phyloP scores from a whole-genome alignment of 2,329 filamentous ascomycete genomes.

The Xenoacremonium recifei region DNA sequence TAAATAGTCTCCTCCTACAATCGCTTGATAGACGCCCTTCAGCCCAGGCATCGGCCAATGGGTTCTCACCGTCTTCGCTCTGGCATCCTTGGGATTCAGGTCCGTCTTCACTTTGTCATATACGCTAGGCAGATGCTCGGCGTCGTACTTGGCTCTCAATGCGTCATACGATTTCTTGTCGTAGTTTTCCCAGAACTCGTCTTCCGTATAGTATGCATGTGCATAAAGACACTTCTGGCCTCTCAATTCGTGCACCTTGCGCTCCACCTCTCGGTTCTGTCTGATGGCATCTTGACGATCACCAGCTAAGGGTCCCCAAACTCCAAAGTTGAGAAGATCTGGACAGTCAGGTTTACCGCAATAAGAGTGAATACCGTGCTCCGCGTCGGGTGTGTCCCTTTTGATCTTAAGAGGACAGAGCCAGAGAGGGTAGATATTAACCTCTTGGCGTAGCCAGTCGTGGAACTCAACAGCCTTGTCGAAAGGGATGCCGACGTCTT shows the following conservation, averaged over 20 bases:
- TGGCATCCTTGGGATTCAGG: conserved; percentile 32
- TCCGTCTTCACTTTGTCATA: conserved; percentile 66
- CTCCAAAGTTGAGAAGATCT: conserved; percentile 59
- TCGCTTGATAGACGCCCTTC: conserved; percentile 45
- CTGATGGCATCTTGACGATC: conserved; percentile 46
- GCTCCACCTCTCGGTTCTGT: conserved; percentile 60
- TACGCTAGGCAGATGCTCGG: conserved; percentile 58
- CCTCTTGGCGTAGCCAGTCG: conserved; percentile 44
- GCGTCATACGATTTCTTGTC: conserved; percentile 58
- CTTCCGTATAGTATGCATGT: conserved; percentile 65
- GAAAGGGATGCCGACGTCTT: conserved; percentile 59
- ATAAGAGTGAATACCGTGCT: conserved; percentile 46
- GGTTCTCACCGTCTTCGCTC: conserved; percentile 31
- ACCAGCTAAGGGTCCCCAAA: conserved; percentile 54
- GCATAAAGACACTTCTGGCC: conserved; percentile 72
- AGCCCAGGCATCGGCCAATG: conserved; percentile 44
- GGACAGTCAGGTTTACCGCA: conserved; percentile 39
- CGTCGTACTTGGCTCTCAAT: conserved; percentile 57
- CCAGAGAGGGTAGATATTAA: conserved; percentile 55
- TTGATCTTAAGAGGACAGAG: conserved; percentile 51
- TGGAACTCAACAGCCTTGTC: conserved; percentile 42
- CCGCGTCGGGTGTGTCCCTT: conserved; percentile 39
- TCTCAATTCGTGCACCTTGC: conserved; percentile 54
- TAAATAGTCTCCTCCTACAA: conserved; percentile 46
- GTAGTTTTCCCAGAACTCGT: conserved; percentile 68